These are phyloP conservation scores for Pisolithus orientalis DNA, from an alignment of 768 basidiomycete genomes.

Conservation along the genomic window DNA sequence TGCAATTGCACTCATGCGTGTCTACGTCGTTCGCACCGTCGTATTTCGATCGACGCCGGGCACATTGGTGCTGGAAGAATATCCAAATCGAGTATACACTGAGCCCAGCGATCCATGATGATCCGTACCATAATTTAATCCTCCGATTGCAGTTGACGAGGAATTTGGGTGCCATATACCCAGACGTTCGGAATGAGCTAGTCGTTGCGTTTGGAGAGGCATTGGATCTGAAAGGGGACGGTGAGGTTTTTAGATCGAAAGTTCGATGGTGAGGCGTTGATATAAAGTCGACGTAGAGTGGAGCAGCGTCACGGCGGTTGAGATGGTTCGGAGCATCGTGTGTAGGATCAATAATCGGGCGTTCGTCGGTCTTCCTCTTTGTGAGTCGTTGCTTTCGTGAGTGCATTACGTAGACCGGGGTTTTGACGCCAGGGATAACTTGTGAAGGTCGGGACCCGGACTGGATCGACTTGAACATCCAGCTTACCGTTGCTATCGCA, in stretches of 20 bases:
- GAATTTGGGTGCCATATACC: conserved; percentile 32
- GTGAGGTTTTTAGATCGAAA: conserved; percentile 1
- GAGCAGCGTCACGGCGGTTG: conserved; percentile 24
- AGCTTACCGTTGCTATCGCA: conserved; percentile 25
- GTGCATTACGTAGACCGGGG: neutral
- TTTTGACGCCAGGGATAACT: neutral
- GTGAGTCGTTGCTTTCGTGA: conserved; percentile 23
- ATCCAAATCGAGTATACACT: neutral
- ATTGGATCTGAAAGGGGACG: conserved; percentile 19
- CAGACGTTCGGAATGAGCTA: conserved; percentile 43
- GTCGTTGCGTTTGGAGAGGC: conserved; percentile 32
- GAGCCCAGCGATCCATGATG: neutral
- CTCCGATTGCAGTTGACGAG: conserved; percentile 28
- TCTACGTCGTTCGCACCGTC: conserved; percentile 15
- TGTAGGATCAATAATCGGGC: conserved; percentile 38
- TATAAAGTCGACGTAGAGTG: conserved; percentile 30
- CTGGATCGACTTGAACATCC: conserved; percentile 28
- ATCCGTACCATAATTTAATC: conserved; percentile 26
- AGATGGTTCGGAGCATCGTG: conserved; percentile 29
- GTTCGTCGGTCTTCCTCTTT: conserved; percentile 45
- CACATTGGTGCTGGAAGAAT: neutral
- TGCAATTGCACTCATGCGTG: neutral
- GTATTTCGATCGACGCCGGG: conserved; percentile 16
- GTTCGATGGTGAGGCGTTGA: no score
- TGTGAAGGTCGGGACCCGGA: conserved; percentile 33